Evolutionary conservation across 1,139 yeast genomes (phyloP).

Genomic region (Yamadazyma dendronema): DNA sequence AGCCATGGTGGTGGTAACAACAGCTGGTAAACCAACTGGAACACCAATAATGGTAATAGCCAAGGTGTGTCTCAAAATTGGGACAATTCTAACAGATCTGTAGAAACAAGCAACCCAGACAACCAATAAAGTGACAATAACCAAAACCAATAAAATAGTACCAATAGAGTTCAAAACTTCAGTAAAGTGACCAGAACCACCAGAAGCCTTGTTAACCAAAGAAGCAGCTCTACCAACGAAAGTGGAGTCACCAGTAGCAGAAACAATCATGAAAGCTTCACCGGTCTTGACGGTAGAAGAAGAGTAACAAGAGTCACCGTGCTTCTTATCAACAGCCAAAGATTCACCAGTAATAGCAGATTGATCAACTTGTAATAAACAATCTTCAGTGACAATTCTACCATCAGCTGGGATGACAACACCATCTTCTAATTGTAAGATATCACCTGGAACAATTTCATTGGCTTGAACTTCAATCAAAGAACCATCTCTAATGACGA

Average conservation of each 20-base stretch:
- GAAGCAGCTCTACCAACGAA: constrained; percentile 97
- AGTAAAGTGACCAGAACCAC: constrained; percentile 94
- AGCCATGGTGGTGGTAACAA: constrained; percentile 99
- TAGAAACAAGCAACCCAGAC: constrained; percentile 96
- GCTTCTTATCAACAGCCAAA: constrained; percentile 88
- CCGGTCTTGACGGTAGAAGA: constrained; percentile 97
- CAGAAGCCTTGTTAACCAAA: constrained; percentile 91
- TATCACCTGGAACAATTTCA: constrained; percentile 93
- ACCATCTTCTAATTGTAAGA: constrained; percentile 91
- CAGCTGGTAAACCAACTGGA: constrained; percentile 99
- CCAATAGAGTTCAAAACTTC: constrained; percentile 98
- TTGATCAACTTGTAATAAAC: constrained; percentile 92
- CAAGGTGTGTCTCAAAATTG: constrained; percentile 89
- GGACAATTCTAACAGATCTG: constrained; percentile 86
- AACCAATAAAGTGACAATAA: constrained; percentile 79
- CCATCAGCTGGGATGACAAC: constrained; percentile 95
- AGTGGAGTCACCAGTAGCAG: constrained; percentile 92
- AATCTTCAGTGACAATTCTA: constrained; percentile 84
- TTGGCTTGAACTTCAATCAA: constrained; percentile 71
- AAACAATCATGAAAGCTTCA: constrained; percentile 93
- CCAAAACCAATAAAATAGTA: constrained; percentile 85
- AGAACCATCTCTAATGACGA: constrained; percentile 82
- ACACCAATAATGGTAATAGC: constrained; percentile 99
- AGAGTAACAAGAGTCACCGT: constrained; percentile 87
- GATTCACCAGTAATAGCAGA: constrained; percentile 99